phyloP scores from a whole-genome alignment of 768 basidiomycete genomes.

The Pisolithus microcarpus region DNA sequence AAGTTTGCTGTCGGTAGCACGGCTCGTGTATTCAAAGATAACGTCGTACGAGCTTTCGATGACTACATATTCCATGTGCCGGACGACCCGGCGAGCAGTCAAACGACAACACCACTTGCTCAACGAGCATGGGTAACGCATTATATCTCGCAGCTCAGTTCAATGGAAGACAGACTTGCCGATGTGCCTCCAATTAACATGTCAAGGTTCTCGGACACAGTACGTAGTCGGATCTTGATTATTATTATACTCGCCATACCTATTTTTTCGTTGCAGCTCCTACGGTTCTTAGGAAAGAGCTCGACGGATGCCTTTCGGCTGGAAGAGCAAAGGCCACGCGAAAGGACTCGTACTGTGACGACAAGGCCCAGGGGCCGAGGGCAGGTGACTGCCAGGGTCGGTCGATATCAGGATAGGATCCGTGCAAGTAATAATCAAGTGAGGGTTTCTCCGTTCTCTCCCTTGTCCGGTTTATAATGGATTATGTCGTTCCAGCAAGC shows the following conservation, averaged over 20 bases:
- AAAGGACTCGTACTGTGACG: constrained; percentile 16
- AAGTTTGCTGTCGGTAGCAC: constrained; percentile 7
- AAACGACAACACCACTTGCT: constrained; percentile 15
- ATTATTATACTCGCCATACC: background rate
- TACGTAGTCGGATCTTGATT: constrained; percentile 2
- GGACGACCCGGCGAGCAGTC: background rate
- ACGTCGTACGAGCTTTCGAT: constrained; percentile 12
- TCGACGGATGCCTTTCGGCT: constrained; percentile 18
- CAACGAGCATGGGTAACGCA: constrained; percentile 27
- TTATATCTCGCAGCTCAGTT: constrained; percentile 18
- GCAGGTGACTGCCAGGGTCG: constrained; percentile 12
- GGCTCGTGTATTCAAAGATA: constrained; percentile 4
- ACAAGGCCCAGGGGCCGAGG: constrained; percentile 8
- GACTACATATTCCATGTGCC: constrained; percentile 2
- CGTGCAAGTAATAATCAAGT: constrained; percentile 34
- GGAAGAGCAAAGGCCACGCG: constrained; percentile 20
- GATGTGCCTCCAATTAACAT: constrained; percentile 23
- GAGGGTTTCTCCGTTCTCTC: constrained; percentile 2
- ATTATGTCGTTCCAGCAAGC: constrained; percentile 7
- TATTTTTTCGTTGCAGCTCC: constrained; percentile 12
- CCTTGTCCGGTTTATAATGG: background rate
- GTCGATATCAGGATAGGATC: constrained; percentile 26
- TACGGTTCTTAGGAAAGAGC: constrained; percentile 23
- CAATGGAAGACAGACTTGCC: constrained; percentile 16
- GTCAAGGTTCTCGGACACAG: constrained; percentile 15